A percentile compares a stretch with the other conserved stretches of the same genome.
phyloP scores from a whole-genome alignment of 257 asterid genomes.

The Gentiana dahurica region DNA sequence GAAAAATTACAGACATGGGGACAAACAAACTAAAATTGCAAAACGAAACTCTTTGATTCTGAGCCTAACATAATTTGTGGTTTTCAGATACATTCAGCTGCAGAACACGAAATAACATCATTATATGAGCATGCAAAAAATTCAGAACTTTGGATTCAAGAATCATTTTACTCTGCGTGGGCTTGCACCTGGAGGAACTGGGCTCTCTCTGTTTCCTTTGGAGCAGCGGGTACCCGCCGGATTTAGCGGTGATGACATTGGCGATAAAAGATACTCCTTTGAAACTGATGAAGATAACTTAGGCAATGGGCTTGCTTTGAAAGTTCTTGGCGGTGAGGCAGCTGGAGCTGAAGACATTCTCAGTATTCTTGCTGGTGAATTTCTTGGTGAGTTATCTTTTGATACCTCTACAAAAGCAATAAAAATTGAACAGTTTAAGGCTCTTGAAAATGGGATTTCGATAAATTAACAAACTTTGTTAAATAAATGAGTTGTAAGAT shows the following conservation, averaged over 20 bases:
- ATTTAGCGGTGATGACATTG: conserved; percentile 36
- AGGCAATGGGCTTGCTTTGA: conserved; percentile 19
- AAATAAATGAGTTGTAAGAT: background rate
- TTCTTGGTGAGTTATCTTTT: conserved; percentile 19
- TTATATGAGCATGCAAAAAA: too few relatives aligned
- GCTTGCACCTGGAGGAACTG: conserved; percentile 16
- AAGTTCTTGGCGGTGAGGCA: conserved; percentile 26
- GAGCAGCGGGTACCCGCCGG: conserved; percentile 23
- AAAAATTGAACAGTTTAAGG: background rate
- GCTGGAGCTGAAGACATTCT: conserved; percentile 19
- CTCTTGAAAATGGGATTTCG: too few relatives aligned
- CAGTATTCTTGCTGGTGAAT: conserved; percentile 30
- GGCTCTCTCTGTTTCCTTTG: conserved; percentile 21
- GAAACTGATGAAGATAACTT: conserved; percentile 10
- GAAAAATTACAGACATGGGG: too few relatives aligned
- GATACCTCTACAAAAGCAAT: conserved; percentile 20
- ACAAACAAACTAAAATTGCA: too few relatives aligned
- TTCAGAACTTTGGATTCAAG: background rate
- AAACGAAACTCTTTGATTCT: too few relatives aligned
- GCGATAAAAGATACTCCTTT: conserved; percentile 26
- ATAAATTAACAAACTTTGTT: too few relatives aligned
- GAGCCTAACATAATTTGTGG: too few relatives aligned
- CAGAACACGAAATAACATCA: too few relatives aligned
- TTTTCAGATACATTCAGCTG: too few relatives aligned
- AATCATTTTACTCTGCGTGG: conserved; percentile 18